Evolutionary conservation across 2,329 filamentous ascomycete species (phyloP).

Genomic region (Colletotrichum sublineola): DNA sequence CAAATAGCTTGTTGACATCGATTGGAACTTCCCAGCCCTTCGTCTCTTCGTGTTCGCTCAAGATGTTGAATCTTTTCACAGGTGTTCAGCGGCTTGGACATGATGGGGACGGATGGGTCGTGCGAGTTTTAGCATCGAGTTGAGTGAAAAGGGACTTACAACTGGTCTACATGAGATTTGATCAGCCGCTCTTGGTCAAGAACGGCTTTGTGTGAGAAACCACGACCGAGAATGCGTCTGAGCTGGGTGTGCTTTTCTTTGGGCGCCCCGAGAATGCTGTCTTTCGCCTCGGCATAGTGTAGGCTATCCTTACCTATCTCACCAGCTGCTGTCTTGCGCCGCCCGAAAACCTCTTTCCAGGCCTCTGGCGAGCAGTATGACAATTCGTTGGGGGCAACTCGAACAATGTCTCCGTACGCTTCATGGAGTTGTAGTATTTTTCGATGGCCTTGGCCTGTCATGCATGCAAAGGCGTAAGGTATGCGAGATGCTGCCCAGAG

Average conservation of each 20-base stretch:
- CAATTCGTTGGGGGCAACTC: slow-evolving; percentile 61
- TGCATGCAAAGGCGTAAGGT: not conserved
- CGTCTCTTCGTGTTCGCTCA: not conserved
- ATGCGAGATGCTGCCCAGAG: slow-evolving; percentile 8
- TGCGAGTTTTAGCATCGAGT: no score
- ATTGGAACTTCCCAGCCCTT: not conserved
- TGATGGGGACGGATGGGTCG: no score
- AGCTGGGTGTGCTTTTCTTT: slow-evolving; percentile 13
- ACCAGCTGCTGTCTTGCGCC: slow-evolving; percentile 23
- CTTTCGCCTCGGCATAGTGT: not conserved
- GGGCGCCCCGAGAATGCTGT: slow-evolving; percentile 41
- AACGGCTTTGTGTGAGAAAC: slow-evolving; percentile 44
- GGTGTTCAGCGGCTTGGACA: not conserved
- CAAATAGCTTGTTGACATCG: slow-evolving; percentile 23
- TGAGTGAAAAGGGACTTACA: slow-evolving; percentile 46
- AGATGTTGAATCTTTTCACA: not conserved
- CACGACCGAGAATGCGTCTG: slow-evolving; percentile 40
- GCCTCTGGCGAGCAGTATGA: slow-evolving; percentile 53
- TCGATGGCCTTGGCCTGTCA: not conserved
- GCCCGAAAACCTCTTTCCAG: slow-evolving; percentile 57
- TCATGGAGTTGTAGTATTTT: slow-evolving; percentile 50
- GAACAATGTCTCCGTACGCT: slow-evolving; percentile 59
- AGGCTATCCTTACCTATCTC: slow-evolving; percentile 9
- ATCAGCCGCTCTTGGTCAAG: slow-evolving; percentile 47
- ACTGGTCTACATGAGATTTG: slow-evolving; percentile 53